Conservation (phyloP, 306 rosid species). For the Mucuna pruriens region DNA sequence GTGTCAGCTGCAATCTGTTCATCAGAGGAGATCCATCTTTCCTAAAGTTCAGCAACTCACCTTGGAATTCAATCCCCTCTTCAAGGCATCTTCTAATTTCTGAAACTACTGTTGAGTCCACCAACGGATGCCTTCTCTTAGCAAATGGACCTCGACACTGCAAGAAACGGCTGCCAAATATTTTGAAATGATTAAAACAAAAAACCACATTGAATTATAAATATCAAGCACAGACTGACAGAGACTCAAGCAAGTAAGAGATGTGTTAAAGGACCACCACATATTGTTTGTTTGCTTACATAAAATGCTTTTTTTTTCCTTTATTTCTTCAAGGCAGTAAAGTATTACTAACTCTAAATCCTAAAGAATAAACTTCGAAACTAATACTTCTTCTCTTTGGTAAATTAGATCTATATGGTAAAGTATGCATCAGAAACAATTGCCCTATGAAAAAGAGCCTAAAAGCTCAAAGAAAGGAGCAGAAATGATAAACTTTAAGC, state of each 20-base stretch:
- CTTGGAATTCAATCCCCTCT: slow-evolving; percentile 93
- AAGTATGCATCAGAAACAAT: not conserved
- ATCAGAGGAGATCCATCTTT: slow-evolving; percentile 98
- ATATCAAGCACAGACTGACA: slow-evolving; percentile 7
- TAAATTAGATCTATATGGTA: not conserved
- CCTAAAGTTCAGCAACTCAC: slow-evolving; percentile 93
- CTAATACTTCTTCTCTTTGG: not conserved
- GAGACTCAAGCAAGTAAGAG: not conserved
- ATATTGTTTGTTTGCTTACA: not conserved
- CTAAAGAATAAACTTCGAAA: slow-evolving; percentile 1
- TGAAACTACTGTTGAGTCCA: slow-evolving; percentile 80
- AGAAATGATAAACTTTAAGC: not conserved
- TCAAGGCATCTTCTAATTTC: slow-evolving; percentile 89
- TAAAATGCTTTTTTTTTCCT: slow-evolving; percentile 26
- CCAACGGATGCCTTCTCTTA: slow-evolving; percentile 93
- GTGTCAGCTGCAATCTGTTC: slow-evolving; percentile 91
- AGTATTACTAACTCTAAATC: slow-evolving; percentile 13
- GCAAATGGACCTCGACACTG: slow-evolving; percentile 99
- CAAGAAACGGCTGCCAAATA: slow-evolving; percentile 89
- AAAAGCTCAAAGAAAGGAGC: not conserved
- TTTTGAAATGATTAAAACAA: slow-evolving; percentile 37
- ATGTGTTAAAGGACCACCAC: slow-evolving; percentile 5
- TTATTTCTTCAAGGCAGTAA: slow-evolving; percentile 18
- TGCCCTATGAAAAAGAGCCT: not conserved
- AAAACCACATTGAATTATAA: not conserved